These are phyloP conservation scores for Tolypocladium capitatum DNA, from an alignment of 2,329 filamentous ascomycete species.

Conservation along the genomic window DNA sequence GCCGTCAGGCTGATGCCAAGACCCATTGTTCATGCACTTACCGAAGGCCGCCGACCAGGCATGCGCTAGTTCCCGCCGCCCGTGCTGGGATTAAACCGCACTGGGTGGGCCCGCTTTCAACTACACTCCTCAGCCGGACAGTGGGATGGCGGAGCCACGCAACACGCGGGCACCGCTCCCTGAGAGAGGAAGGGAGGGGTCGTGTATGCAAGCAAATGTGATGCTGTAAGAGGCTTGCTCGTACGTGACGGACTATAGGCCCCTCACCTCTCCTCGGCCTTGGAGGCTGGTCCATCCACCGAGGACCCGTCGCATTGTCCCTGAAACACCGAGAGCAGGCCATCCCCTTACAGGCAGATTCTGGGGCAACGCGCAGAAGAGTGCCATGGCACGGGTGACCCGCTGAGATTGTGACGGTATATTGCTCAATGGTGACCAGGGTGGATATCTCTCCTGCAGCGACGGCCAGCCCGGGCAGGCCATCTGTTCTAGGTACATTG, in stretches of 20 bases:
- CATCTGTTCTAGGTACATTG: too few relatives aligned
- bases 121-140: slow-evolving; percentile 9
- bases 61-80: slow-evolving; percentile 17
- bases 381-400: too few relatives aligned
- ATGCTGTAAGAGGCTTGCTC: not conserved
- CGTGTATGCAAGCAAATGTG: not conserved
- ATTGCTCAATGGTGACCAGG: too few relatives aligned
- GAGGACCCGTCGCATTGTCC: too few relatives aligned
- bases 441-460: not conserved
- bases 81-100: slow-evolving; percentile 2
- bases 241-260: not conserved
- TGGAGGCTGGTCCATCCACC: not conserved
- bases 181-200: not conserved
- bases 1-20: not conserved
- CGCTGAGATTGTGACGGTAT: too few relatives aligned
- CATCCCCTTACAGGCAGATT: too few relatives aligned
- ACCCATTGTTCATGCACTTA: slow-evolving; percentile 14
- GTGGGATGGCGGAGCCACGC: too few relatives aligned
- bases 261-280: not conserved
- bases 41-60: slow-evolving; percentile 11
- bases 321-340: too few relatives aligned
- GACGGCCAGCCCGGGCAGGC: not conserved
- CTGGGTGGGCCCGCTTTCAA: slow-evolving; percentile 13
- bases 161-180: too few relatives aligned
- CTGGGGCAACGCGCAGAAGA: too few relatives aligned